A percentile compares a stretch with the other conserved stretches of the same genome.
Conservation (phyloP, 1,139 yeast species). For the Lizanozyma gosingica region DNA sequence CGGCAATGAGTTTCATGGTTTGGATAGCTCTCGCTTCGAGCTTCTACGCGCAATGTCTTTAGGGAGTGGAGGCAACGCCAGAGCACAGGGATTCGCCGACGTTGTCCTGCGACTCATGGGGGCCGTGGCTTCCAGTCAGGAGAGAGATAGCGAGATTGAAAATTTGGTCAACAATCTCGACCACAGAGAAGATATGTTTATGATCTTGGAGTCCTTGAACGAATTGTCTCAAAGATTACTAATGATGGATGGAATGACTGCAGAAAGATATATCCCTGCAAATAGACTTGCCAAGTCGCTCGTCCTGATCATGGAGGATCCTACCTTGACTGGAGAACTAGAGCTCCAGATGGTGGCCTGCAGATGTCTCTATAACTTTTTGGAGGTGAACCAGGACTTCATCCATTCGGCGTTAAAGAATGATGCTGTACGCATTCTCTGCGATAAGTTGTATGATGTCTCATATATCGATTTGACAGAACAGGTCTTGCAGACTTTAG, state of each 20-base stretch:
- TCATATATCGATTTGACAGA: conserved; percentile 87
- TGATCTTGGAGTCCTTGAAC: conserved; percentile 48
- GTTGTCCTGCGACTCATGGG: conserved; percentile 31
- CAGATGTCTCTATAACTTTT: conserved; percentile 71
- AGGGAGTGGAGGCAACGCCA: conserved; percentile 7
- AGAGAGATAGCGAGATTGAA: conserved; percentile 26
- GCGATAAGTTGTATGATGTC: conserved; percentile 63
- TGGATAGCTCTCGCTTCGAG: conserved; percentile 18
- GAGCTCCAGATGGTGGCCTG: conserved; percentile 81
- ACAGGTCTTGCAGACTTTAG: conserved; percentile 75
- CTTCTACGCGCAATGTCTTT: conserved; percentile 19
- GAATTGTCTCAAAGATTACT: conserved; percentile 55
- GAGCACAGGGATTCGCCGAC: conserved; percentile 11
- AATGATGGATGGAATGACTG: conserved; percentile 59
- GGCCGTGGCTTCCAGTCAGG: conserved; percentile 26
- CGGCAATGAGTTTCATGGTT: conserved; percentile 11
- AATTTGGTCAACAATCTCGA: conserved; percentile 33
- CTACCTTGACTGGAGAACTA: conserved; percentile 51
- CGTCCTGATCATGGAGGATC: conserved; percentile 51
- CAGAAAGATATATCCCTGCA: conserved; percentile 60
- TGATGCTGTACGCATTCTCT: conserved; percentile 60
- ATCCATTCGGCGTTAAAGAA: conserved; percentile 56
- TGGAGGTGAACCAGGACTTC: conserved; percentile 68
- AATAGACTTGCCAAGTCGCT: conserved; percentile 47
- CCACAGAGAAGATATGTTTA: conserved; percentile 37